These are phyloP conservation scores for Spathaspora hagerdaliae DNA, from an alignment of 805 yeast genomes.

Conservation along the genomic window DNA sequence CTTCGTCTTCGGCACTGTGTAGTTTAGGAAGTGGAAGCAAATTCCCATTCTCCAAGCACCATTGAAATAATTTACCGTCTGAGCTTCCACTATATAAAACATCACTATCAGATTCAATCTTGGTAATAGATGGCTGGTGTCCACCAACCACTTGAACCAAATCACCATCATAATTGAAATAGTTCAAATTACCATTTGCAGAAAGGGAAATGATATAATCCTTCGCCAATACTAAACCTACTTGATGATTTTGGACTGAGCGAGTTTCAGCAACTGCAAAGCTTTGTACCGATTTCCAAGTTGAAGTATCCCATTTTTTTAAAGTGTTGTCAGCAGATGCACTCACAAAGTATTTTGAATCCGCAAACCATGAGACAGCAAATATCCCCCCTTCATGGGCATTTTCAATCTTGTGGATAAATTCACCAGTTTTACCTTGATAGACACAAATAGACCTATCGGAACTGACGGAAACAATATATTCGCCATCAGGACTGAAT, in stretches of 20 bases:
- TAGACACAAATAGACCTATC: slow-evolving; percentile 75
- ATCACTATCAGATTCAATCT: slow-evolving; percentile 19
- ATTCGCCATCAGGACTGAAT: slow-evolving; percentile 77
- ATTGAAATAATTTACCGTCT: slow-evolving; percentile 69
- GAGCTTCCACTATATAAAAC: slow-evolving; percentile 63
- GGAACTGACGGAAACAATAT: slow-evolving; percentile 75
- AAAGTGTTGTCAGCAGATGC: slow-evolving; percentile 79
- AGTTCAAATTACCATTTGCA: slow-evolving; percentile 65
- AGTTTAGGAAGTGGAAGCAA: slow-evolving; percentile 12
- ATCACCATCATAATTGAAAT: slow-evolving; percentile 35
- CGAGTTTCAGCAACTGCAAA: slow-evolving; percentile 45
- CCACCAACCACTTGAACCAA: slow-evolving; percentile 48
- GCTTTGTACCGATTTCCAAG: slow-evolving; percentile 33
- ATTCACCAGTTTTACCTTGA: slow-evolving; percentile 86
- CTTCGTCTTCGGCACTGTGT: slow-evolving; percentile 21
- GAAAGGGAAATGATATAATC: slow-evolving; percentile 63
- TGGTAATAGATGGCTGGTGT: slow-evolving; percentile 80
- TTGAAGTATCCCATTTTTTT: slow-evolving; percentile 56
- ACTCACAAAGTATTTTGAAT: slow-evolving; percentile 59
- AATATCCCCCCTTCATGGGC: slow-evolving; percentile 81
- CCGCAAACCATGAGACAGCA: slow-evolving; percentile 65
- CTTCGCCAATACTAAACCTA: slow-evolving; percentile 72
- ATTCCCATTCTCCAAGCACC: slow-evolving; percentile 39
- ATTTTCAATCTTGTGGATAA: slow-evolving; percentile 44
- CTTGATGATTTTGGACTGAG: slow-evolving; percentile 61